Percentiles rank a stretch among this genome's conserved stretches.
Conservation (phyloP, 2,329 filamentous ascomycete species). For the Colletotrichum caudatum region DNA sequence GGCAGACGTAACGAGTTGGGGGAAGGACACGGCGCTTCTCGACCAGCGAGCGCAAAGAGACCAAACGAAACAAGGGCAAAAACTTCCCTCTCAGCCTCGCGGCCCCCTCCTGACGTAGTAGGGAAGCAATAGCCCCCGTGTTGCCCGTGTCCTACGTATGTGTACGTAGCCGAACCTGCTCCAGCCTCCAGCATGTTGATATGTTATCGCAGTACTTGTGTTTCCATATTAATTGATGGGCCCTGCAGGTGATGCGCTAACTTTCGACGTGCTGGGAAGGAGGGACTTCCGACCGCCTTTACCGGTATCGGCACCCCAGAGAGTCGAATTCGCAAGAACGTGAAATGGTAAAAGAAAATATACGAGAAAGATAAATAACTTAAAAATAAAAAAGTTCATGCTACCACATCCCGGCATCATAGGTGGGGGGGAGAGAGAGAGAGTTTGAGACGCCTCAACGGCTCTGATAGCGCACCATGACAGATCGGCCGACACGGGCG, state of each 20-base stretch:
- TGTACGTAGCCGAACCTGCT: not conserved
- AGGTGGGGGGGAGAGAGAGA: too few species aligned
- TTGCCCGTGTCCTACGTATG: not conserved
- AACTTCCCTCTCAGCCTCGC: conserved; percentile 15
- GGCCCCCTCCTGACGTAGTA: too few species aligned
- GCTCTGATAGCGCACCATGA: conserved; percentile 19
- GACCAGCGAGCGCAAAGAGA: not conserved
- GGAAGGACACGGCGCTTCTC: not conserved
- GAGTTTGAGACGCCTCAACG: conserved; percentile 16
- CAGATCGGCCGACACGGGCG: conserved; percentile 16
- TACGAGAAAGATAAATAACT: too few species aligned
- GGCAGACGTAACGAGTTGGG: not conserved
- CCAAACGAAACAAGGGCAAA: conserved; percentile 41
- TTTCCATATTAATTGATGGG: too few species aligned
- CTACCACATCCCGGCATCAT: not conserved
- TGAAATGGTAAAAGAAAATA: too few species aligned
- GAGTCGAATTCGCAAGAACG: too few species aligned
- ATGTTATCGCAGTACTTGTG: too few species aligned
- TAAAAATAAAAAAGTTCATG: not conserved
- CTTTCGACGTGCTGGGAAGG: too few species aligned
- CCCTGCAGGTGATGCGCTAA: too few species aligned
- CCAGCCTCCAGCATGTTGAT: too few species aligned
- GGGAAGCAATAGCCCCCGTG: conserved; percentile 13
- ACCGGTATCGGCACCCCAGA: not conserved
- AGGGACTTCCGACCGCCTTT: conserved; percentile 1